Evolutionary conservation across 83 land plant genomes (phyloP).

Genomic region (Thuja plicata): DNA sequence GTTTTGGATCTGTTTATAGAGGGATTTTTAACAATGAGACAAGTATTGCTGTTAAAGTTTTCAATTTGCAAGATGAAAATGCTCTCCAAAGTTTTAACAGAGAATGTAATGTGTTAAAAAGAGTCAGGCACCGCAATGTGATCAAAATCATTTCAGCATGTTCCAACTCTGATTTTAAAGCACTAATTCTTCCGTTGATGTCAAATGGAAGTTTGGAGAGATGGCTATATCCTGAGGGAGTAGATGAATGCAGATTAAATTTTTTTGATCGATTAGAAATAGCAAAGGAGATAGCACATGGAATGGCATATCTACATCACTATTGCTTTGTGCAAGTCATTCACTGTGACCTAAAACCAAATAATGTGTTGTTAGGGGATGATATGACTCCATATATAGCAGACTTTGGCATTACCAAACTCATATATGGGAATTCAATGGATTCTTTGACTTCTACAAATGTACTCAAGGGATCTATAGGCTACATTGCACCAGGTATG

Average conservation of each 20-base stretch:
- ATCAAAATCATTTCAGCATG: not conserved
- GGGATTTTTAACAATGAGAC: not conserved
- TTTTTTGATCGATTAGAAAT: too few relatives aligned
- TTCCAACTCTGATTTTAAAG: not conserved
- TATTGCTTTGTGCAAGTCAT: not conserved
- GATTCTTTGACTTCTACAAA: not conserved
- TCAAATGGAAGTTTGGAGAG: not conserved
- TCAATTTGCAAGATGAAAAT: not conserved
- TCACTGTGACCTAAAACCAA: not conserved
- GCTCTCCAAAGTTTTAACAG: not conserved
- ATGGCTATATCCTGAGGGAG: not conserved
- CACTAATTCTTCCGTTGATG: not conserved
- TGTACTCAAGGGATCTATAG: not conserved
- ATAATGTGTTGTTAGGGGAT: not conserved
- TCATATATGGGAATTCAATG: not conserved
- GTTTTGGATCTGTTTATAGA: not conserved
- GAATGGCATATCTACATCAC: not conserved
- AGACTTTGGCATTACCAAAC: not conserved
- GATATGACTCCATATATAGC: not conserved
- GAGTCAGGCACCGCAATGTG: not conserved
- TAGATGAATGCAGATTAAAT: not conserved
- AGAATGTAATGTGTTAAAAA: not conserved
- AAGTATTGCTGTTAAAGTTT: too few relatives aligned
- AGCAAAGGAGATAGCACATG: not conserved
- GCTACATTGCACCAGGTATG: not conserved